Evolutionary conservation across 176 grass and related monocot species (phyloP), one percentile per base, ranked within the genome.

Genomic region (Phoenix roebelenii): DNA sequence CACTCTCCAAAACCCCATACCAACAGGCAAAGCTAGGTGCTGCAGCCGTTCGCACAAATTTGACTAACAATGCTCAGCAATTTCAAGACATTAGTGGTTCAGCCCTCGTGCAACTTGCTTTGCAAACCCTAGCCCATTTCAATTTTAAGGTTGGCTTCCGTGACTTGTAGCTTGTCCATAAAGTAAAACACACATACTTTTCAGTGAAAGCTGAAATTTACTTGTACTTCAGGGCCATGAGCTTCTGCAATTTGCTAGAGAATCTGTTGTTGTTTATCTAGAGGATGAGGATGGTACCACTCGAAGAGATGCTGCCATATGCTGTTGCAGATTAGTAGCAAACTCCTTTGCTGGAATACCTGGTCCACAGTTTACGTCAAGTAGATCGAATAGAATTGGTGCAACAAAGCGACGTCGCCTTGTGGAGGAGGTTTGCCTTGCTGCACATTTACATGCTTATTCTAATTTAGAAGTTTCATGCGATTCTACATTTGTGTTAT

Each of bases 281-380:
- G 92, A 97, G 63, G 92, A 91, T 64, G 87, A 97, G 60, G 92
- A 97, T 80, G 83, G 78, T 50, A 85, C 57, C 74, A 97, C 87
- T 16, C 78, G 87, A 66, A 97, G 85, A 77, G 87, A 85, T 60
- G 87, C 87, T 71, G 88, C 84, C 12, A 66, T 83, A 61, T 97
- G 92, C 39, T 97, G 92, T 80, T 91, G 87, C 72, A 86, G 71
- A 84, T 74, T 97, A 74, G 83, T 91, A 64, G 87, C 76, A 6
- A 85, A 91, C 59, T 97, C 92, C 72, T 74, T 97, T 68, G 82
- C 92, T 75, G 65, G 74, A 69, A 62, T 73, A 0, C 71, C 86
- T 62, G 49, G 58, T 72, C 61, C 84, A 64, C 92, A 87, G 69
- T 97, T 90, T 59, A 66, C 51, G 72, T 75, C 86, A 75, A 97